A percentile compares a stretch with the other conserved stretches of the same genome.
Evolutionary conservation across 169 alveolate genomes (phyloP).

Genomic region (Plasmodium coatneyi): DNA sequence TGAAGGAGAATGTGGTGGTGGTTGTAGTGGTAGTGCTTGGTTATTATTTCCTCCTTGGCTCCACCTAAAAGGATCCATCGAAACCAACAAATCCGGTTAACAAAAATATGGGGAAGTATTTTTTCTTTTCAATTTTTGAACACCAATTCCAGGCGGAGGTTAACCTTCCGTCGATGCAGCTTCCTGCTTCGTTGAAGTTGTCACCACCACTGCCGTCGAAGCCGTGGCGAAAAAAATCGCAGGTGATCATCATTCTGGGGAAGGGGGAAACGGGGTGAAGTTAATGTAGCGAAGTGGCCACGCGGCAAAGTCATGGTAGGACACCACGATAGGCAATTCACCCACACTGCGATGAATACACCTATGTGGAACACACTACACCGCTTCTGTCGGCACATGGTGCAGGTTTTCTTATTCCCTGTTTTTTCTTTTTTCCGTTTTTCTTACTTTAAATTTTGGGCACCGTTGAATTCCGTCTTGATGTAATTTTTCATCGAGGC

Average conservation of each 20-base stretch:
- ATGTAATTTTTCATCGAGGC: slow-evolving; percentile 84
- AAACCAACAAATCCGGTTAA: slow-evolving; percentile 94
- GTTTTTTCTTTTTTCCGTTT: neutral
- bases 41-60: neutral
- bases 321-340: neutral
- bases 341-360: neutral
- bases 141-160: slow-evolving; percentile 97
- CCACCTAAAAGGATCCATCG: slow-evolving; percentile 86
- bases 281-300: slow-evolving; percentile 2
- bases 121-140: slow-evolving; percentile 91
- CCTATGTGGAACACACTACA: neutral
- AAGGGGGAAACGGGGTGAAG: neutral
- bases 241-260: slow-evolving; percentile 85
- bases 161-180: slow-evolving; percentile 95
- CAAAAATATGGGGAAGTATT: slow-evolving; percentile 91
- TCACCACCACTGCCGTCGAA: slow-evolving; percentile 96
- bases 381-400: neutral
- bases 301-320: neutral
- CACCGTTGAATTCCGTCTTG: slow-evolving; percentile 90
- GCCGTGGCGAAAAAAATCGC: slow-evolving; percentile 95
- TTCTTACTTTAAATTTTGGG: slow-evolving; percentile 80
- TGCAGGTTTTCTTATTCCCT: neutral
- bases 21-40: neutral
- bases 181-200: slow-evolving; percentile 95
- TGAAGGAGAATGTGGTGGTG: neutral